Evolutionary conservation across 306 rosid species (phyloP).

Genomic region (Castanospermum australe): DNA sequence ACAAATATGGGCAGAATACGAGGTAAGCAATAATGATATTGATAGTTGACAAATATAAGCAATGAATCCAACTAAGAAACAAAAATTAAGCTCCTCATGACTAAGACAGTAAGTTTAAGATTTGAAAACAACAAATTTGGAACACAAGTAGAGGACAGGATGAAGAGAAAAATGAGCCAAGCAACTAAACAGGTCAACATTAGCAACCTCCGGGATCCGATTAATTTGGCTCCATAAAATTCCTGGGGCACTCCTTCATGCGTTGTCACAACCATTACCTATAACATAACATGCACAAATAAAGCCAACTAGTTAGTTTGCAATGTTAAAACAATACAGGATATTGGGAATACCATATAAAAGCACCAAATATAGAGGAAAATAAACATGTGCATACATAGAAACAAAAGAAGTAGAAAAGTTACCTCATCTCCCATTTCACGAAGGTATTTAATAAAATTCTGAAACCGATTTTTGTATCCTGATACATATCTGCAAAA

Average conservation of each 20-base stretch:
- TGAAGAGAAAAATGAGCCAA: not conserved
- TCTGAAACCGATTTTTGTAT: slow-evolving; percentile 56
- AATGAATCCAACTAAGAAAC: not conserved
- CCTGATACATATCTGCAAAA: slow-evolving; percentile 56
- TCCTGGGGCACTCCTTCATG: slow-evolving; percentile 95
- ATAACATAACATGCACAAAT: slow-evolving; percentile 14
- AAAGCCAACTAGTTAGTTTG: slow-evolving; percentile 8
- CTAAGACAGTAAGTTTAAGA: not conserved
- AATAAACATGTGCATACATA: not conserved
- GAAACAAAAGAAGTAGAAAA: not conserved
- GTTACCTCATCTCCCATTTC: slow-evolving; percentile 66
- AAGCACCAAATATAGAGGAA: not conserved
- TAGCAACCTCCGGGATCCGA: slow-evolving; percentile 86
- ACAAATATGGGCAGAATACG: not conserved
- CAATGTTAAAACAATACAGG: not conserved
- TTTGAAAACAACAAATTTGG: not conserved
- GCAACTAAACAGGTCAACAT: slow-evolving; percentile 4
- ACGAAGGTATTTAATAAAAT: slow-evolving; percentile 49
- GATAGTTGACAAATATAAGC: not conserved
- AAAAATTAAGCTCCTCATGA: not conserved
- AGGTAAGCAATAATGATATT: not conserved
- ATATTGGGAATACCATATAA: not conserved
- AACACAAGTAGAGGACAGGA: not conserved
- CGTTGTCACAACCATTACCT: slow-evolving; percentile 98
- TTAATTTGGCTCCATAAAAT: slow-evolving; percentile 86